phyloP scores from a whole-genome alignment of 768 basidiomycete genomes.

The Termitomyces sp. region DNA sequence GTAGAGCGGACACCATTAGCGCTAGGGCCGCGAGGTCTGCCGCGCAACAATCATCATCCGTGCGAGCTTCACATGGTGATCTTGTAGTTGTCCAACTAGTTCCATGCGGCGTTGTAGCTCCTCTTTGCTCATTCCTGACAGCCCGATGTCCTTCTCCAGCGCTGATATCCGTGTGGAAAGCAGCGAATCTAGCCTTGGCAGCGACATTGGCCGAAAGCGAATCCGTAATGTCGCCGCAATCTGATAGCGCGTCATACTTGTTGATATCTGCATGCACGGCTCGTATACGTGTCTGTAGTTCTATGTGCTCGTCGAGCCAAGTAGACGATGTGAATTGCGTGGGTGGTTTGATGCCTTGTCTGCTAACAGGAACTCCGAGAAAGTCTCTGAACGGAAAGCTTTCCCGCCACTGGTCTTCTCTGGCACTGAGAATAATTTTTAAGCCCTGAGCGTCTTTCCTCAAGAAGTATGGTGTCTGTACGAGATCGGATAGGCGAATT shows the following conservation, averaged over 20 bases:
- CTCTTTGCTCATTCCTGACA: conserved; percentile 81
- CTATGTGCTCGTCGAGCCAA: conserved; percentile 89
- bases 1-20: no score
- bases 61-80: conserved; percentile 85
- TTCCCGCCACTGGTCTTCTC: conserved; percentile 81
- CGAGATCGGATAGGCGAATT: conserved; percentile 56
- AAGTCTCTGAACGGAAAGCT: conserved; percentile 78
- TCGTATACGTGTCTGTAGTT: conserved; percentile 70
- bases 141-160: conserved; percentile 61
- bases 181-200: conserved; percentile 79
- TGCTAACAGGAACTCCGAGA: conserved; percentile 73
- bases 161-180: conserved; percentile 65
- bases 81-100: conserved; percentile 82
- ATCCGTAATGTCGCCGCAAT: conserved; percentile 63
- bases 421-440: conserved; percentile 80
- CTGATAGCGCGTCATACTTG: conserved; percentile 79
- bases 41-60: conserved; percentile 79
- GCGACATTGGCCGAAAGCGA: conserved; percentile 78
- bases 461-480: conserved; percentile 57
- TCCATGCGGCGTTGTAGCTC: conserved; percentile 87
- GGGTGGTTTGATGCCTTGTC: conserved; percentile 33
- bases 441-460: conserved; percentile 72
- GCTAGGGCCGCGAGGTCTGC: conserved; percentile 39
- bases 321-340: conserved; percentile 65
- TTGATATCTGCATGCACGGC: conserved; percentile 83